Base-by-base conservation (phyloP, 305 asterid species). In the Ilex paraguariensis region DNA sequence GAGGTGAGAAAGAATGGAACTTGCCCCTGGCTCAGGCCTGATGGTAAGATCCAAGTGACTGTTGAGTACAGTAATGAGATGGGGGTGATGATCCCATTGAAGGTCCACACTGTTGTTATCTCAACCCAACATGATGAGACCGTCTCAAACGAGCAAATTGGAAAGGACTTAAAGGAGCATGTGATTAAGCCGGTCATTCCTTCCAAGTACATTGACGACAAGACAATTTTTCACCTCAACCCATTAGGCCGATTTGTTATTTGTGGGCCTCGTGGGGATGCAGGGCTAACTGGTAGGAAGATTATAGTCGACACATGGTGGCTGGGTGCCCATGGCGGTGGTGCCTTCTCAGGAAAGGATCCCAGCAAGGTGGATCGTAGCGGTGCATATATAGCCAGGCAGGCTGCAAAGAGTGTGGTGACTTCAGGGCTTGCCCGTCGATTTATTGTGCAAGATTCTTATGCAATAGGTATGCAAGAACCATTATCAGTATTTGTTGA, bases 321-420 rank as follows among this genome's bases (percentile, higher is more conserved):
- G 2, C 28, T 21, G 28, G 28, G 28, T 21, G 28, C 28, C 1
- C 28, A 1, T 21, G 28, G 28, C 28, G 28, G 28, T 21, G 28
- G 28, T 21, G 28, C 28, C 28, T 21, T 21, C 28, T 21, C 28
- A 21, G 2, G 28, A 21, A 21, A 21, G 28, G 28, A 21, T 21
- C 28, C 28, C 28, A 21, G 2, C 28, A 21, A 21, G 28, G 28
- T 21, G 28, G 28, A 21, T 21, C 28, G 28, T 21, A 21, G 28
- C 28, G 1, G 28, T 1, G 28, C 28, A 1, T 21, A 21, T 21
- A 21, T 1, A 21, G 28, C 28, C 28, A 21, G 78, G 63, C 70
- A 63, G 65, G 82, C 70, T 2, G 78, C 82, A 2, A 77, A 77
- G 70, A 77, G 82, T 40, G 78, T 73, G 57, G 73, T 77, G 58